Conservation (phyloP, 768 basidiomycete genomes). For the Psilocybe sp. region DNA sequence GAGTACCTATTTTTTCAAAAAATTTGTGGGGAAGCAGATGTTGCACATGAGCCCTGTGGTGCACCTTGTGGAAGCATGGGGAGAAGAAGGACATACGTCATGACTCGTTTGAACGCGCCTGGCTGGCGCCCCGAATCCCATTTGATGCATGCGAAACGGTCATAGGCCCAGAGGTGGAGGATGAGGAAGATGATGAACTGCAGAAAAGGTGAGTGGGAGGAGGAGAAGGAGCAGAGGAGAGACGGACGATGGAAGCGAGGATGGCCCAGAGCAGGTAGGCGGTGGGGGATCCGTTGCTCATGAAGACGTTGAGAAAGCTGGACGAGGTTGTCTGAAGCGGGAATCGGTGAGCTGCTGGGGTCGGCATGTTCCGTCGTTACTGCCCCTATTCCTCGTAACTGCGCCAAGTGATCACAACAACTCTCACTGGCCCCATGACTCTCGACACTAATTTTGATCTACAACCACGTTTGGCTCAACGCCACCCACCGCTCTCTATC, state of each 20-base stretch:
- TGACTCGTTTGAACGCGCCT: conserved; percentile 83
- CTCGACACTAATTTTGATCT: too few species aligned
- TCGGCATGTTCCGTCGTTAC: too few species aligned
- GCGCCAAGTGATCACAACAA: too few species aligned
- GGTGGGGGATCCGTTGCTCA: conserved; percentile 73
- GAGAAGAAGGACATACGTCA: conserved; percentile 59
- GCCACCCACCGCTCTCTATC: too few species aligned
- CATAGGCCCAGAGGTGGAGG: conserved; percentile 79
- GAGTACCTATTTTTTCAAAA: conserved; percentile 52
- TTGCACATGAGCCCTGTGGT: conserved; percentile 14
- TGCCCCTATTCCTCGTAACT: too few species aligned
- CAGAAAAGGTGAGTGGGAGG: conserved; percentile 7
- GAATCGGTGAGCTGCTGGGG: too few species aligned
- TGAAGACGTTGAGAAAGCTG: conserved; percentile 25
- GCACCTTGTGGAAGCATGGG: not conserved
- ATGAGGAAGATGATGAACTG: conserved; percentile 70
- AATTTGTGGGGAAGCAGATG: not conserved
- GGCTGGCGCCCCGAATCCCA: conserved; percentile 78
- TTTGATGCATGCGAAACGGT: conserved; percentile 69
- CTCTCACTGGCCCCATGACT: too few species aligned
- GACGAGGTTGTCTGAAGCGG: too few species aligned
- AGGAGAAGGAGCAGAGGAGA: conserved; percentile 35
- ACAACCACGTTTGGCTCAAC: too few species aligned
- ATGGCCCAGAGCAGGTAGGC: conserved; percentile 79
- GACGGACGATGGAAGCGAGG: conserved; percentile 59